Conservation (phyloP, 2,329 filamentous ascomycete species). For the Coniochaeta pulveracea region DNA sequence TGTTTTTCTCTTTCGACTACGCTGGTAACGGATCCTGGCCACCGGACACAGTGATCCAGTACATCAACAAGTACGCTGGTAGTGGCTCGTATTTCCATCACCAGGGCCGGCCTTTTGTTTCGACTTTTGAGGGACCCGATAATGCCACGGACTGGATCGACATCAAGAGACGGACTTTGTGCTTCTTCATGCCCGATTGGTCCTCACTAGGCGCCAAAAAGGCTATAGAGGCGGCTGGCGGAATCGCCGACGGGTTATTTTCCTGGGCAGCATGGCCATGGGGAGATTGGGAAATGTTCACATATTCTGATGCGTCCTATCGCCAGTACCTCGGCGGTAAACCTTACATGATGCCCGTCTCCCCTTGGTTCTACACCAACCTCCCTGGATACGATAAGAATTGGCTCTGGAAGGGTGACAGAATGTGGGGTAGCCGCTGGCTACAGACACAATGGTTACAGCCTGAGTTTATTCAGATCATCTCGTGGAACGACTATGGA, state of each 20-base stretch:
- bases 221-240: background rate
- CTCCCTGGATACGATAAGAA: constrained; percentile 5
- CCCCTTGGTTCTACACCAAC: constrained; percentile 8
- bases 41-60: constrained; percentile 1
- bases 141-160: constrained; percentile 4
- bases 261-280: constrained; percentile 7
- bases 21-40: constrained; percentile 3
- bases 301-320: constrained; percentile 5
- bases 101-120: constrained; percentile 6
- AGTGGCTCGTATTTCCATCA: constrained; percentile 6
- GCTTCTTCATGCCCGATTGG: constrained; percentile 8
- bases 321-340: background rate
- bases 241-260: constrained; percentile 4
- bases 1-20: constrained; percentile 9
- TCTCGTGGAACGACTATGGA: background rate
- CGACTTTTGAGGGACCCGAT: constrained; percentile 6
- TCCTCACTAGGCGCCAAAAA: constrained; percentile 2
- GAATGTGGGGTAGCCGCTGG: constrained; percentile 6
- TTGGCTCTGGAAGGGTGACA: constrained; percentile 7
- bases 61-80: constrained; percentile 4
- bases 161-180: constrained; percentile 5
- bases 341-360: constrained; percentile 8
- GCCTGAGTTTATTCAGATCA: background rate
- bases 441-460: background rate
- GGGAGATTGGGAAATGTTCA: background rate